Evolutionary conservation across 345 rosid genomes (phyloP).

Genomic region (Murraya koenigii): DNA sequence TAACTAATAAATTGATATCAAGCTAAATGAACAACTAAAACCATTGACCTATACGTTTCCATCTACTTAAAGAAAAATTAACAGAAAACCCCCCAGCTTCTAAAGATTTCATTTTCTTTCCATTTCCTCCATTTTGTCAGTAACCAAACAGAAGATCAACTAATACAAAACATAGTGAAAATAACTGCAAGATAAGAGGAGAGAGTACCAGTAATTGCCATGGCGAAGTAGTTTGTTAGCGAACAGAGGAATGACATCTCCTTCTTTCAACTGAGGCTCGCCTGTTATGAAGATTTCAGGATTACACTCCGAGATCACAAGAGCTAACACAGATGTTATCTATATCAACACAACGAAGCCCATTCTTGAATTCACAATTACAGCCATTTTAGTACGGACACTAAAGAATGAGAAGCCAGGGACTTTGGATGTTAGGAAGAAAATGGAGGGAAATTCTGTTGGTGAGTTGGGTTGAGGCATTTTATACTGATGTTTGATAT

Average conservation of each 20-base stretch:
- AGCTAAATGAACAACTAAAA: too few species aligned
- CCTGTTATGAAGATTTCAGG: not conserved
- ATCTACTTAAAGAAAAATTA: not conserved
- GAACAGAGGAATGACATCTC: not conserved
- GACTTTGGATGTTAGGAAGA: too few species aligned
- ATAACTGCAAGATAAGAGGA: not conserved
- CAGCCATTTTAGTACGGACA: too few species aligned
- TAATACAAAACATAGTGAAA: not conserved
- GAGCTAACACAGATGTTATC: not conserved
- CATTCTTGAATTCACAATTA: too few species aligned
- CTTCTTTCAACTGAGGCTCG: not conserved
- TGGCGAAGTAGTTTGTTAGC: not conserved
- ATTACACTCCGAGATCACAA: not conserved
- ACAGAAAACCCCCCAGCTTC: not conserved
- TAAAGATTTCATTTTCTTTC: not conserved
- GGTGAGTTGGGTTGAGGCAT: not conserved
- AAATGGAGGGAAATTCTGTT: slow-evolving; percentile 4
- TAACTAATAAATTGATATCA: too few species aligned
- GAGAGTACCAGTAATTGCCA: not conserved
- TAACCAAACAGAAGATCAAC: not conserved
- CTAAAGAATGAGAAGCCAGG: not conserved
- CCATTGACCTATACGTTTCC: too few species aligned
- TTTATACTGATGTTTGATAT: not conserved
- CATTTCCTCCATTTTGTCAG: not conserved
- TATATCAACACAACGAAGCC: not conserved